Conservation (phyloP, 768 basidiomycete species). For the Pleurotus ostreatus region DNA sequence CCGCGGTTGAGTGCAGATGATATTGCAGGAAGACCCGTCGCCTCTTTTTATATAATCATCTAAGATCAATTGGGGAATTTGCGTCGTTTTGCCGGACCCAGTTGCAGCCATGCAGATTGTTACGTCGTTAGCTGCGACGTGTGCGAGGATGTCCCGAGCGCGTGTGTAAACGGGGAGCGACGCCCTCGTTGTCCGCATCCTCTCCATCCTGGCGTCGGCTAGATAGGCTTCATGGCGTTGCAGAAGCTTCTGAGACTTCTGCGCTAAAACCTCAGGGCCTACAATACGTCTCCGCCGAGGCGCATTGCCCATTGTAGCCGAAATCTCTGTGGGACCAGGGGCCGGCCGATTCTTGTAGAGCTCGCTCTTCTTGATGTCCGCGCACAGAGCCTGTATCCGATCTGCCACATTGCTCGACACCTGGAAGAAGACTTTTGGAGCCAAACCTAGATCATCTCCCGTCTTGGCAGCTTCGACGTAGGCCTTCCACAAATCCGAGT, state of each 20-base stretch:
- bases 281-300: background rate
- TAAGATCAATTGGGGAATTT: slow-evolving; percentile 88
- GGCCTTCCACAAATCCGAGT: slow-evolving; percentile 72
- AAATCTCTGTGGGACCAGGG: slow-evolving; percentile 16
- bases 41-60: slow-evolving; percentile 76
- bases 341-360: slow-evolving; percentile 66
- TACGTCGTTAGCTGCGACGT: slow-evolving; percentile 75
- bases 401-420: slow-evolving; percentile 64
- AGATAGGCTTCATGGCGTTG: slow-evolving; percentile 57
- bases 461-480: slow-evolving; percentile 59
- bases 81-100: slow-evolving; percentile 92
- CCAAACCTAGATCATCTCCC: slow-evolving; percentile 68
- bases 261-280: slow-evolving; percentile 24
- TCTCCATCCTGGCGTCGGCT: slow-evolving; percentile 50
- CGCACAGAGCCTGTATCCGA: slow-evolving; percentile 65
- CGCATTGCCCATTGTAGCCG: background rate
- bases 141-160: slow-evolving; percentile 59
- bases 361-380: slow-evolving; percentile 56
- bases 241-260: slow-evolving; percentile 57
- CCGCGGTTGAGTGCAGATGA: slow-evolving; percentile 91
- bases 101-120: slow-evolving; percentile 88
- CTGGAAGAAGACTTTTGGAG: slow-evolving; percentile 62
- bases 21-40: slow-evolving; percentile 82
- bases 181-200: slow-evolving; percentile 64
- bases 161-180: slow-evolving; percentile 74